Conservation (phyloP, 768 basidiomycete genomes). For the Mrakia gelida region DNA sequence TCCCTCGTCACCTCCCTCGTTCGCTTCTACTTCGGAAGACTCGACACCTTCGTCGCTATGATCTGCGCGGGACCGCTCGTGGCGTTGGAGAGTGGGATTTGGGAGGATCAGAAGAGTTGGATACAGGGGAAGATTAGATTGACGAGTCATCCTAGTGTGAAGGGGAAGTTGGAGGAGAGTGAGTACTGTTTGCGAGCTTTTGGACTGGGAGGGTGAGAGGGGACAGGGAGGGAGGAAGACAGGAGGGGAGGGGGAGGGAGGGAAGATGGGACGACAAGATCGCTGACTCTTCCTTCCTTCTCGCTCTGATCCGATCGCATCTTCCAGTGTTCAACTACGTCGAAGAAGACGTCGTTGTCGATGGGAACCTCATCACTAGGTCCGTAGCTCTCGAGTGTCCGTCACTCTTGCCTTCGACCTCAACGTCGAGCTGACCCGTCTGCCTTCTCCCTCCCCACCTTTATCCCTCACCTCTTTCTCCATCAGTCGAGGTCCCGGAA, state of each 20-base stretch:
- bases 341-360: slow-evolving; percentile 18
- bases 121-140: slow-evolving; percentile 19
- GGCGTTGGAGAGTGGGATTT: neutral
- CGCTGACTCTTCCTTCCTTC: neutral
- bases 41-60: neutral
- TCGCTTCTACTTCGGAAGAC: neutral
- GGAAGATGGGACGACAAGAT: neutral
- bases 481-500: slow-evolving; percentile 23
- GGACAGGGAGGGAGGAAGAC: neutral
- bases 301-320: no score
- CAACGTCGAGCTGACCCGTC: neutral
- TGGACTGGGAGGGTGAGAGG: neutral
- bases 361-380: slow-evolving; percentile 20
- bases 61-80: slow-evolving; percentile 27
- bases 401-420: no score
- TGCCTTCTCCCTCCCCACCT: neutral
- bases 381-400: no score
- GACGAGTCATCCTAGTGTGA: slow-evolving; percentile 30
- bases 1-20: slow-evolving; percentile 1
- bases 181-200: neutral
- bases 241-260: neutral
- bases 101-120: slow-evolving; percentile 14
- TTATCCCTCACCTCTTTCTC: neutral
- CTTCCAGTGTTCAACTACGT: slow-evolving; percentile 3
- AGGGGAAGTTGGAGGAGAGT: slow-evolving; percentile 16